These are phyloP conservation scores for Leccinum fuscescens DNA, from an alignment of 1,284 basidiomycete species.

Conservation along the genomic window DNA sequence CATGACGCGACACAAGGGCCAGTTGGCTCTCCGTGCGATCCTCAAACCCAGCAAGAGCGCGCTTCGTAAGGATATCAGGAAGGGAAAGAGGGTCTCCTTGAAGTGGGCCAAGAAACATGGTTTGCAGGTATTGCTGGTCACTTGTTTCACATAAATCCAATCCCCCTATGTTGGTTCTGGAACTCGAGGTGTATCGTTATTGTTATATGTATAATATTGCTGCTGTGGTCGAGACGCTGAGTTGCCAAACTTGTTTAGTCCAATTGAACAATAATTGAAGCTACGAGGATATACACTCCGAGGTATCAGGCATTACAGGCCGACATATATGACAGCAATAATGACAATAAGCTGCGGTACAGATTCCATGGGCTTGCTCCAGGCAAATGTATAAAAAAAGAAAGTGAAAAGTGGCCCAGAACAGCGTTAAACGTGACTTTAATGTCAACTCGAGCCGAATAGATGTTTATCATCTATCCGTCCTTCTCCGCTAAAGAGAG, in stretches of 20 bases:
- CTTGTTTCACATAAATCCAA: slow-evolving; percentile 25
- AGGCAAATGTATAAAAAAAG: not conserved
- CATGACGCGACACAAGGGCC: slow-evolving; percentile 59
- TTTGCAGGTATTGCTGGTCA: slow-evolving; percentile 60
- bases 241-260: not conserved
- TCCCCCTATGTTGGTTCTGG: not conserved
- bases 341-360: not conserved
- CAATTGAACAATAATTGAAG: slow-evolving; percentile 8
- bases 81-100: slow-evolving; percentile 45
- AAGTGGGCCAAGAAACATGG: slow-evolving; percentile 64
- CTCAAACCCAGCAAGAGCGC: slow-evolving; percentile 61
- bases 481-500: slow-evolving; percentile 22
- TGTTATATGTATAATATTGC: not conserved
- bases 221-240: not conserved
- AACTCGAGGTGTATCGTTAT: not conserved
- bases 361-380: slow-evolving; percentile 9
- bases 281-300: slow-evolving; percentile 10
- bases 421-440: not conserved
- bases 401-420: not conserved
- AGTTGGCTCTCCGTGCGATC: slow-evolving; percentile 55
- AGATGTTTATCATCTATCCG: not conserved
- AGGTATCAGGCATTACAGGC: slow-evolving; percentile 24
- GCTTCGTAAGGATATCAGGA: slow-evolving; percentile 57
- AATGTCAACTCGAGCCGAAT: not conserved
- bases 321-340: slow-evolving; percentile 6